Evolutionary conservation across 2,329 filamentous ascomycete species (phyloP).

Genomic region (Hymenoscyphus fraxineus): DNA sequence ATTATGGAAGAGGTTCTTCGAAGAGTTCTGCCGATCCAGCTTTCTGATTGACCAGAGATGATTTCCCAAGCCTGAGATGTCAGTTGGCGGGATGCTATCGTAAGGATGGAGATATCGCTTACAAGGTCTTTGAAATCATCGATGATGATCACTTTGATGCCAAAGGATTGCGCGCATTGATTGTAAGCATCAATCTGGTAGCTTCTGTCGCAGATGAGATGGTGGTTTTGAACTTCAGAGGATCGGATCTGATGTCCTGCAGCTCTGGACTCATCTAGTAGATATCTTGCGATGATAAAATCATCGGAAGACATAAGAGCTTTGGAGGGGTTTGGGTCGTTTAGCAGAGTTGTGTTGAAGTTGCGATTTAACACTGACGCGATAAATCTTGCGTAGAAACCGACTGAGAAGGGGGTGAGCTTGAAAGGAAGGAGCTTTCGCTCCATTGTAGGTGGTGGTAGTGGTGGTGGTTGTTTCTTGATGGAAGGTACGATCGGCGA

Average conservation of each 20-base stretch:
- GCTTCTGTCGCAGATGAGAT: background rate
- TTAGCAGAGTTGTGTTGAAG: no score
- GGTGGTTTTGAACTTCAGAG: background rate
- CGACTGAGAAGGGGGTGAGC: no score
- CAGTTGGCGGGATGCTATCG: constrained; percentile 11
- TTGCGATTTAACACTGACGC: no score
- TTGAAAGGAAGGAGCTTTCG: no score
- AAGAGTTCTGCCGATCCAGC: constrained; percentile 39
- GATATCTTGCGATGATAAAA: no score
- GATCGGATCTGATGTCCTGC: background rate
- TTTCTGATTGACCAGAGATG: constrained; percentile 30
- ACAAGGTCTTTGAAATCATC: constrained; percentile 28
- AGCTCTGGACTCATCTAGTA: no score
- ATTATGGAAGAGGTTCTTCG: constrained; percentile 37
- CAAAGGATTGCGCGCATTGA: constrained; percentile 34
- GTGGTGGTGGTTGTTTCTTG: no score
- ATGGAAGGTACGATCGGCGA: no score
- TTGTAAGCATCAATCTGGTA: background rate
- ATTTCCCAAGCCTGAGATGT: background rate
- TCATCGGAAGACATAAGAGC: background rate
- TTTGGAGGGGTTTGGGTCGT: background rate
- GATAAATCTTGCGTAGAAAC: no score
- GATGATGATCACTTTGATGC: constrained; percentile 38
- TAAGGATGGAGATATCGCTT: constrained; percentile 11
- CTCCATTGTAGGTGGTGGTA: no score